These are phyloP conservation scores for Panus rudis DNA, from an alignment of 768 basidiomycete genomes.

Conservation along the genomic window DNA sequence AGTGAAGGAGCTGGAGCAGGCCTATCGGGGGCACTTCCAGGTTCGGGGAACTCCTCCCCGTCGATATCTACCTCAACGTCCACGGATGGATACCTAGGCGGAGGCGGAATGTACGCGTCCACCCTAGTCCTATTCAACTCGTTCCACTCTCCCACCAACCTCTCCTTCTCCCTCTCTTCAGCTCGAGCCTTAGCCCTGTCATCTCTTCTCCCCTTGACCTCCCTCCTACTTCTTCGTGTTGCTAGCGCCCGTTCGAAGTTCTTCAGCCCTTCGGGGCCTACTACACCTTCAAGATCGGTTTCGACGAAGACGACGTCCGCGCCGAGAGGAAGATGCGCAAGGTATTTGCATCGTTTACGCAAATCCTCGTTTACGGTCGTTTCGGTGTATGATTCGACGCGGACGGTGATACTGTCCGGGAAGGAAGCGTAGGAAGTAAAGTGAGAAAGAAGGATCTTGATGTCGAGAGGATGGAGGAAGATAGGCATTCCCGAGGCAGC, in stretches of 20 bases:
- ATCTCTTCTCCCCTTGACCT: conserved; percentile 81
- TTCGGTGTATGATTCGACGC: conserved; percentile 71
- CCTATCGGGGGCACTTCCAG: conserved; percentile 1
- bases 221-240: conserved; percentile 63
- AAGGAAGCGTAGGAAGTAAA: conserved; percentile 77
- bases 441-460: conserved; percentile 83
- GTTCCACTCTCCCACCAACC: conserved; percentile 18
- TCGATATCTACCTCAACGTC: conserved; percentile 69
- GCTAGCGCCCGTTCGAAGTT: conserved; percentile 80
- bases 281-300: conserved; percentile 71
- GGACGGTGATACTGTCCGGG: conserved; percentile 73
- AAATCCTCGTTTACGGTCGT: conserved; percentile 89
- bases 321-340: conserved; percentile 85
- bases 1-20: not conserved
- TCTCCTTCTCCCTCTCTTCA: conserved; percentile 66
- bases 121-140: conserved; percentile 11
- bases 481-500: conserved; percentile 85
- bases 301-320: conserved; percentile 94
- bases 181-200: conserved; percentile 74
- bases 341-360: conserved; percentile 92
- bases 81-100: conserved; percentile 32
- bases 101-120: conserved; percentile 11
- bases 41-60: conserved; percentile 15
- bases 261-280: conserved; percentile 68
- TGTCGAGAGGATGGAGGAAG: conserved; percentile 94